Conservation (phyloP, 1,139 yeast species). For the Geotrichum reessii region DNA sequence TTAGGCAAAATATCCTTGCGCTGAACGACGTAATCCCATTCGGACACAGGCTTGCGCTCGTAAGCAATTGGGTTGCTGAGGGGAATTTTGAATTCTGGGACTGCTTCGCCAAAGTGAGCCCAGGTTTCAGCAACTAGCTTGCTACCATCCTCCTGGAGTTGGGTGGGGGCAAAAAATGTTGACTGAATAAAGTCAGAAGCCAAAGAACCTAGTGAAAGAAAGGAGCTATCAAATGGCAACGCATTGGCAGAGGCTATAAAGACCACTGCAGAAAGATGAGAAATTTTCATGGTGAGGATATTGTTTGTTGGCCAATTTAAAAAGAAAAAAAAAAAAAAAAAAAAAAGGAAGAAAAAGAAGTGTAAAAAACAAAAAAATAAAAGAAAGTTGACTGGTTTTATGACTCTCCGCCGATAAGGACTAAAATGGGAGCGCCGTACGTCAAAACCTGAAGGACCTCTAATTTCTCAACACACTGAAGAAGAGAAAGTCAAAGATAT, state of each 20-base stretch:
- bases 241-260: constrained; percentile 1
- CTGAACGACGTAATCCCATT: constrained; percentile 28
- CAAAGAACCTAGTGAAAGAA: neutral
- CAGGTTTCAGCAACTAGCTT: neutral
- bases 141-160: neutral
- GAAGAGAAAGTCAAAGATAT: neutral
- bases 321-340: neutral
- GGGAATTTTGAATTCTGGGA: neutral
- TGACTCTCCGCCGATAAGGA: neutral
- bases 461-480: neutral
- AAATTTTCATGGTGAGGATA: constrained; percentile 3
- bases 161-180: neutral
- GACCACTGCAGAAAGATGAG: neutral
- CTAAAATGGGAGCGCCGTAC: neutral
- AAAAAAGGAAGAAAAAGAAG: neutral
- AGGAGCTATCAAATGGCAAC: neutral
- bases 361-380: neutral
- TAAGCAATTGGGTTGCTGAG: constrained; percentile 4
- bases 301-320: neutral
- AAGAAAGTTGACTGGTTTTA: neutral
- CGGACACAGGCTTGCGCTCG: constrained; percentile 11
- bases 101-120: neutral
- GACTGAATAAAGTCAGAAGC: constrained; percentile 7
- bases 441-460: neutral
- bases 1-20: constrained; percentile 31